Base-by-base conservation (phyloP, 495 filamentous ascomycete genomes). In the Hypoxylon lienhwacheense region DNA sequence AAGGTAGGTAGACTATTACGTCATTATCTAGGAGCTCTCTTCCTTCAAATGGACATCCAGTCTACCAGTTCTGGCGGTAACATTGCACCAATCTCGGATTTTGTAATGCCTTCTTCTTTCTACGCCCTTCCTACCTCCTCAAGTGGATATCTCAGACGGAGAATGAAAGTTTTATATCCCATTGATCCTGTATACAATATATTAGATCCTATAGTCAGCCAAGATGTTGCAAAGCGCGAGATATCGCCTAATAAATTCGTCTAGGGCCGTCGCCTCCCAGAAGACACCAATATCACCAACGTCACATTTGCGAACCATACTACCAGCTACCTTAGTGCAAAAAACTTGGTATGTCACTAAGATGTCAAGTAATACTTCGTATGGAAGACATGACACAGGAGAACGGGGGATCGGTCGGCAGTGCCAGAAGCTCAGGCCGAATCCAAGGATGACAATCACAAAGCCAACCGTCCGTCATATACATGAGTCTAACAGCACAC, bases 371-470 rank as follows among this genome's bases (percentile, higher is more conserved):
- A 49, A 66, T 28, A 33, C 70, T 47, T 52, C 76, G 74, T 48
- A 65, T 66, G 62, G 55, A 32, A 76, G 75, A 42, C 76, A 88
- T 63, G 69, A 53, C 31, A 71, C 82, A 48, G 63, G 60, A 28
- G 85, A 88, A 55, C 69, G 77, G 39, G 66, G 74, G 55, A 22
- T 78, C 4, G 70, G 66, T 15, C 53, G 80, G 17, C 50, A n/a
- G n/a, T n/a, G n/a, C n/a, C n/a, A 78, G 51, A 81, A 80, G 47
- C 56, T 90, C 3, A 61, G 79, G 47, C 47, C 76, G 2, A 61
- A 79, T 40, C 85, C 87, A 1, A 79, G 82, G 14, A 64, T 73
- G 4, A 84, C 89, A 7, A 76, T 81, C 1, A 67, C 66, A n/a
- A 71, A 62, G 2, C 88, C 85, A 0, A 77, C 67, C 7, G 72